These are phyloP conservation scores for Pichia insulana DNA, from an alignment of 805 yeast species.

Conservation along the genomic window DNA sequence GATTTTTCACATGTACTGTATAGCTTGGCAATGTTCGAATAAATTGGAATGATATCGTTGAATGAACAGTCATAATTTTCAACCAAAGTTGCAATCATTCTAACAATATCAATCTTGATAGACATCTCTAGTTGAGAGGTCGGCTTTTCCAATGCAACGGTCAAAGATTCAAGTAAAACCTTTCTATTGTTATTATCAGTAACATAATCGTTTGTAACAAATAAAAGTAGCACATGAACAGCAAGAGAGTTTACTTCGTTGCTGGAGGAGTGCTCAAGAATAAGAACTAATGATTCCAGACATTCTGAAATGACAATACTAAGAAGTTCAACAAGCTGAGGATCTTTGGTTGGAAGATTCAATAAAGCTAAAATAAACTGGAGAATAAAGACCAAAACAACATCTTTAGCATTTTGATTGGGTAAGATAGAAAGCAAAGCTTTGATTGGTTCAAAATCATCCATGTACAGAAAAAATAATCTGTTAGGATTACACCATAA, in stretches of 20 bases:
- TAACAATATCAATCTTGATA: conserved; percentile 49
- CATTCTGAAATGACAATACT: conserved; percentile 52
- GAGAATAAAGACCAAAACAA: conserved; percentile 49
- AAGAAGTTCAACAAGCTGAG: conserved; percentile 37
- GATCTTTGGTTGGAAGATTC: conserved; percentile 33
- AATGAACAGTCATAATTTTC: conserved; percentile 44
- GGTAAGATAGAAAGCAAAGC: conserved; percentile 50
- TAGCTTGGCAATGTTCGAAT: conserved; percentile 29
- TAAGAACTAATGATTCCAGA: conserved; percentile 40
- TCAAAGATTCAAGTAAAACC: conserved; percentile 46
- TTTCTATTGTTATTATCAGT: conserved; percentile 45
- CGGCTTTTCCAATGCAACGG: conserved; percentile 53
- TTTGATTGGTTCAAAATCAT: conserved; percentile 43
- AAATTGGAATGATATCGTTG: conserved; percentile 34
- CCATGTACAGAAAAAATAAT: conserved; percentile 43
- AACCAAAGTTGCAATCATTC: conserved; percentile 48
- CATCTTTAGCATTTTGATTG: conserved; percentile 52
- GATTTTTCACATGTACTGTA: conserved; percentile 51
- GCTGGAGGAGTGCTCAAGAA: conserved; percentile 34
- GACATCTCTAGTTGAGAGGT: conserved; percentile 39
- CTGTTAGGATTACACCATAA: conserved; percentile 45
- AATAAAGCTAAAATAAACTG: conserved; percentile 43
- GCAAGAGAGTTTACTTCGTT: conserved; percentile 44
- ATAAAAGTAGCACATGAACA: conserved; percentile 40
- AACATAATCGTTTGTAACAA: conserved; percentile 51